phyloP scores from a whole-genome alignment of 148 eudicot species.

The Cornus suecica region DNA sequence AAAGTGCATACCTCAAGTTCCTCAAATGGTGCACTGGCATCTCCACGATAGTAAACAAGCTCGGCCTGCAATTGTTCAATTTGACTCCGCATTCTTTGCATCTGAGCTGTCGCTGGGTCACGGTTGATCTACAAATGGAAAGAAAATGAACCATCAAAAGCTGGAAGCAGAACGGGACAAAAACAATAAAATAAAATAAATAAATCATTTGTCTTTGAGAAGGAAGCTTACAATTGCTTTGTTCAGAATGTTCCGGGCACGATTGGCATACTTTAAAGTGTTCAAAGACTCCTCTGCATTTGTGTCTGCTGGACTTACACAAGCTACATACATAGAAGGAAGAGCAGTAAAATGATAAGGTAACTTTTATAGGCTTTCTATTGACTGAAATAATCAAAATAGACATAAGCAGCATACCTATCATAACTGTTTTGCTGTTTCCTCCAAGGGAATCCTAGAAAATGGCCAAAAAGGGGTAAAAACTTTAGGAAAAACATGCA shows the following conservation, averaged over 20 bases:
- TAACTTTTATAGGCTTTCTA: not conserved
- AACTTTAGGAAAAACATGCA: not conserved
- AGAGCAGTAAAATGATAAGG: not conserved
- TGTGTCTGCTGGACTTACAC: slow-evolving; percentile 97
- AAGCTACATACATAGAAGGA: slow-evolving; percentile 48
- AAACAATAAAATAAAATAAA: not conserved
- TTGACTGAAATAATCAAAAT: not conserved
- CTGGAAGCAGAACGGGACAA: not conserved
- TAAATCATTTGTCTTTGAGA: not conserved
- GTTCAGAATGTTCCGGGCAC: slow-evolving; percentile 97
- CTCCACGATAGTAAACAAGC: slow-evolving; percentile 77
- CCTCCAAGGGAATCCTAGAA: slow-evolving; percentile 95
- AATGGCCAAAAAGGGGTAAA: slow-evolving; percentile 1
- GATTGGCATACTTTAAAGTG: slow-evolving; percentile 95
- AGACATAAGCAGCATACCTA: slow-evolving; percentile 49
- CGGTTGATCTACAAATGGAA: slow-evolving; percentile 70
- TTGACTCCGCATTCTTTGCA: slow-evolving; percentile 91
- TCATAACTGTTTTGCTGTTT: slow-evolving; percentile 96
- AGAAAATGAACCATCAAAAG: slow-evolving; percentile 1
- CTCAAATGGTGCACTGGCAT: slow-evolving; percentile 68
- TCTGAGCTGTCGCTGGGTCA: slow-evolving; percentile 83
- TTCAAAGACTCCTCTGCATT: slow-evolving; percentile 96
- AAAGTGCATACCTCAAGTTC: slow-evolving; percentile 66
- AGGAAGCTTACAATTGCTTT: slow-evolving; percentile 81
- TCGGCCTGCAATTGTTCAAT: slow-evolving; percentile 93